Evolutionary conservation across 257 asterid species (phyloP), one percentile per base, ranked within the genome.

Genomic region (Gentiana dahurica): DNA sequence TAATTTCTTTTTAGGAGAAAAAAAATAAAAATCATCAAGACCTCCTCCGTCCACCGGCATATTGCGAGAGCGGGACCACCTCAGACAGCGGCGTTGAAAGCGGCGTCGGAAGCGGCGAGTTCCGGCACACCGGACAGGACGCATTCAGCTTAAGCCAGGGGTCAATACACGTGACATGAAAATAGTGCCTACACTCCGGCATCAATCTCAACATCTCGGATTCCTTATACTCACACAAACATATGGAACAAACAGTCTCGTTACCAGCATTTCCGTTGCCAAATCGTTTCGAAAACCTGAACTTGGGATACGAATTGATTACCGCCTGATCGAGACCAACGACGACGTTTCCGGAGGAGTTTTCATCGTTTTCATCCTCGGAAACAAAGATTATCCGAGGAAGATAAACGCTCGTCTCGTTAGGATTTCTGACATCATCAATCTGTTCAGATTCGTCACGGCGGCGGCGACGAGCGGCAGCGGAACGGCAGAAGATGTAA

Each of bases 1-100:
- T 24, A 24, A 24, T 24, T 24, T 24, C 1, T 24, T 24, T 24
- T 24, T 24, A 24, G 24, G 4, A 24, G 24, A 51, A 35, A 51
- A 9, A 3, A 36, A 34, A 34, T 6, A 36, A 8, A 2, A 47
- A 34, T 47, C 36, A 2, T 80, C 74, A 79, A 2, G 63, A 65
- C 44, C 91, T 72, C 75, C 98, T 57, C 84, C 97, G 83, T 43
- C 97, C 97, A 54, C 80, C 97, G 58, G 95, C 65, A 67, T 75
- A 91, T 54, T 78, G 98, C 2, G 98, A 85, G 1, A 92, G 94
- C 63, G 98, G 98, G 71, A 88, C 95, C 64, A 88, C 98, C 75
- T 92, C 98, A 71, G 87, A 87, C 78, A 92, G 34, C 70, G 97
- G 97, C 66, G 97, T 91, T 1, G 97, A 79, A 34, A 91, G 65